Base-by-base conservation (phyloP, 352 stramenopile genomes). In the Halophytophthora polymorphica region DNA sequence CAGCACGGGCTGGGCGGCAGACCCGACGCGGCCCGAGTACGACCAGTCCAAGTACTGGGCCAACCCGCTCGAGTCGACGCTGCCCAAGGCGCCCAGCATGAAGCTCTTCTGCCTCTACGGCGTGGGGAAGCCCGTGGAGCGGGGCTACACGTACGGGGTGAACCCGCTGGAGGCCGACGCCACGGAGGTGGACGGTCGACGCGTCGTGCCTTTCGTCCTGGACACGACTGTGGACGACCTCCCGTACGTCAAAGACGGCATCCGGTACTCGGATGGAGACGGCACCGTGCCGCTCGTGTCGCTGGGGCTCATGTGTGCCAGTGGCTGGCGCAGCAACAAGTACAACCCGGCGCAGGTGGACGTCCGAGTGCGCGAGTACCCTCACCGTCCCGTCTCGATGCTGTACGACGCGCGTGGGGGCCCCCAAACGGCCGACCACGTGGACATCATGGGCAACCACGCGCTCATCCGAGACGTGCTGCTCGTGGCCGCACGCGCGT, bases 101-200 rank as follows among this genome's bases (percentile, higher is more conserved):
- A 97, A 96, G 50, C 72, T 98, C 15, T 98, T 97, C 55, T 98
- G 95, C 41, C 65, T 98, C 8, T 98, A 98, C 70, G 95, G 95
- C 40, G 74, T 96, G 14, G 90, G 91, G 45, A 81, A 97, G 12
- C 79, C 87, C 18, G 96, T 94, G 5, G 86, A 95, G 53, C 82
- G 86, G 33, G 78, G 76, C 50, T 96, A 96, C 58, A 67, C 83
- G 25, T 94, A 93, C 43, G 65, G 67, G 23, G 50, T 47, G 11
- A 91, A 87, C 47, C 59, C 66, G 2, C 53, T 41, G 0, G 62
- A 70, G 3, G 64, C 75, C 25, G 75, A 77, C 22, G 64, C 66
- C 14, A 48, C 49, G 8, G 52, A 19, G 21, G 62, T 61, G 10
- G 68, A 80, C 8, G 73, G 56, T 38, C 58, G 69, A 31, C 71